These are phyloP conservation scores for Orbilia oligospora DNA, from an alignment of 2,329 filamentous ascomycete genomes.

Conservation along the genomic window DNA sequence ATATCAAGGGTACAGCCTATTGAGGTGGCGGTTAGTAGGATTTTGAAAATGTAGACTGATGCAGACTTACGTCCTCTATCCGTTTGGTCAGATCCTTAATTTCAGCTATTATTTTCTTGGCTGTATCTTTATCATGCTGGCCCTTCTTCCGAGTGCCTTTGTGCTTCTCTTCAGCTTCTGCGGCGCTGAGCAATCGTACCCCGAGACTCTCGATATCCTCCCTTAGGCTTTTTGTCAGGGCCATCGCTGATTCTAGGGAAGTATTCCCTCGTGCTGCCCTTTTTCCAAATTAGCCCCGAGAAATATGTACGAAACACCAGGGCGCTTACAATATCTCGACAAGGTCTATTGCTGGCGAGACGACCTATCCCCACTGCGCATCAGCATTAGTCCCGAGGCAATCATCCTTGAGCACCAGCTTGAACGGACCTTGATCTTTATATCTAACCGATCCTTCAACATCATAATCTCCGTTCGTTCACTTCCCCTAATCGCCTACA, in stretches of 20 bases:
- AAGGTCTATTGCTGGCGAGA: constrained; percentile 91
- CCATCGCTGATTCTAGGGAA: constrained; percentile 85
- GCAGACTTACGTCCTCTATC: constrained; percentile 79
- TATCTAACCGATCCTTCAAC: constrained; percentile 81
- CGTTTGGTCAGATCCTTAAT: constrained; percentile 81
- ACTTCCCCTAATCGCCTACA: constrained; percentile 77
- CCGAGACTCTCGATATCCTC: constrained; percentile 86
- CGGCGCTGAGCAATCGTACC: constrained; percentile 79
- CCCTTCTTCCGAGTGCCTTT: constrained; percentile 71
- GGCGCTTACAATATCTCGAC: constrained; percentile 83
- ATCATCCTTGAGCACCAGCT: neutral
- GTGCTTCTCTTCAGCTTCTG: constrained; percentile 71
- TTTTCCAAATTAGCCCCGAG: constrained; percentile 53
- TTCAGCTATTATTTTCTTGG: constrained; percentile 79
- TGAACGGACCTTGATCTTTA: constrained; percentile 77
- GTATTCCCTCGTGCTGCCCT: constrained; percentile 81
- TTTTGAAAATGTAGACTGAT: neutral
- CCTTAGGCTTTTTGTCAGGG: constrained; percentile 84
- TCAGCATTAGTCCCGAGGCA: constrained; percentile 44
- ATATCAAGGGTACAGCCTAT: constrained; percentile 83
- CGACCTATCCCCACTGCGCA: constrained; percentile 72
- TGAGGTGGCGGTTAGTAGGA: constrained; percentile 14
- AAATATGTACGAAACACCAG: neutral
- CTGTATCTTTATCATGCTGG: constrained; percentile 74
- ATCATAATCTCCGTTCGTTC: constrained; percentile 79